These are phyloP conservation scores for Geranomyces variabilis DNA, from an alignment of 192 early-diverging fungal species.

Conservation along the genomic window DNA sequence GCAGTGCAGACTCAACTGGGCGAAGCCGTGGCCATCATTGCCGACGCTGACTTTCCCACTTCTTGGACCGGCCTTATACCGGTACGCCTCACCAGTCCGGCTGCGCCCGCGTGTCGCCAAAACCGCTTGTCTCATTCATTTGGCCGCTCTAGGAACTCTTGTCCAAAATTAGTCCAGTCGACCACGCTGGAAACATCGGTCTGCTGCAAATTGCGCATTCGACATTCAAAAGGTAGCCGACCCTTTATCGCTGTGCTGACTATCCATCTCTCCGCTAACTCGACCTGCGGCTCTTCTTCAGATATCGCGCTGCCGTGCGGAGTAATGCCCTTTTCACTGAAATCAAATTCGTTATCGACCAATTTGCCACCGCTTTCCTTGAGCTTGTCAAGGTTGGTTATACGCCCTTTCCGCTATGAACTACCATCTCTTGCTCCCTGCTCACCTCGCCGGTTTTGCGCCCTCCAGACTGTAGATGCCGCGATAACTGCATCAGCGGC, in stretches of 20 bases:
- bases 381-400: constrained; percentile 75
- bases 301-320: constrained; percentile 84
- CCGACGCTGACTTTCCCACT: constrained; percentile 89
- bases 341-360: constrained; percentile 88
- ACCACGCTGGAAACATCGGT: constrained; percentile 86
- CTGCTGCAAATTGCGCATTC: constrained; percentile 94
- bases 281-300: too few species aligned
- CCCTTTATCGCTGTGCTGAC: background rate
- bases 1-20: constrained; percentile 85
- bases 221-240: constrained; percentile 79
- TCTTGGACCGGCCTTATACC: constrained; percentile 81
- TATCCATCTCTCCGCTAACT: too few species aligned
- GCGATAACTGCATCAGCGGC: constrained; percentile 71
- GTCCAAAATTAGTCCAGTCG: constrained; percentile 70
- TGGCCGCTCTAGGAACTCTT: constrained; percentile 41
- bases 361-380: constrained; percentile 83
- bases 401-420: background rate
- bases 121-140: too few species aligned
- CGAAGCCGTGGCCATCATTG: constrained; percentile 93
- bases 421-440: too few species aligned
- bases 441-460: too few species aligned
- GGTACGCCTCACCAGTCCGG: constrained; percentile 21
- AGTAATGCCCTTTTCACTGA: constrained; percentile 80
- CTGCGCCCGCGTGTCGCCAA: too few species aligned
- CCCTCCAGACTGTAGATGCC: constrained; percentile 75